Percentiles rank a stretch among this genome's conserved stretches.
Conservation (phyloP, 768 basidiomycete genomes). For the Leccinum pellstonianum region DNA sequence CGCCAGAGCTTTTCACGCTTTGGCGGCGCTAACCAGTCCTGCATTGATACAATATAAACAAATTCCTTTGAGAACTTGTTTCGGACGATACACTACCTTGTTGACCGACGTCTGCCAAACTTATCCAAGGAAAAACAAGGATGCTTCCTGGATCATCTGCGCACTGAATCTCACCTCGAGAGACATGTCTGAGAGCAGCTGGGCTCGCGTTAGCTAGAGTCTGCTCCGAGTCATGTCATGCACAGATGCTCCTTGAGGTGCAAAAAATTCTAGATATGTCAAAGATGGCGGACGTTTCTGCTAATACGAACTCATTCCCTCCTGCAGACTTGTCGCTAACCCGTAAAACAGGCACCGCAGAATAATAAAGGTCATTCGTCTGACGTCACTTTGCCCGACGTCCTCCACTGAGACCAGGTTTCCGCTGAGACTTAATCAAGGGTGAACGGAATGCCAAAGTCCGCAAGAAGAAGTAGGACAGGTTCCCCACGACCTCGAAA, state of each 20-base stretch:
- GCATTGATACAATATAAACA: neutral
- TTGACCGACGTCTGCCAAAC: slow-evolving; percentile 1
- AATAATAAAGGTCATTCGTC: slow-evolving; percentile 18
- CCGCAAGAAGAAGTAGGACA: slow-evolving; percentile 25
- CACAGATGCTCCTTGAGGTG: slow-evolving; percentile 14
- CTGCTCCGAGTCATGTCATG: neutral
- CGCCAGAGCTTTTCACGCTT: slow-evolving; percentile 24
- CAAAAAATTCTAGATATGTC: slow-evolving; percentile 22
- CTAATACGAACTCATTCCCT: slow-evolving; percentile 18
- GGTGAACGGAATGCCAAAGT: slow-evolving; percentile 24
- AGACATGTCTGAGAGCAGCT: slow-evolving; percentile 19
- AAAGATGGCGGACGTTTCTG: slow-evolving; percentile 29
- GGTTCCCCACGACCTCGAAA: slow-evolving; percentile 29
- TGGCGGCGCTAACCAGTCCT: slow-evolving; percentile 25
- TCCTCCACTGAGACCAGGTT: slow-evolving; percentile 20
- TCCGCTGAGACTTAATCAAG: slow-evolving; percentile 18
- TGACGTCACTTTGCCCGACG: slow-evolving; percentile 10
- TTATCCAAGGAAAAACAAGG: slow-evolving; percentile 22
- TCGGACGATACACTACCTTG: slow-evolving; percentile 11
- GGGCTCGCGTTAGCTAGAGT: neutral
- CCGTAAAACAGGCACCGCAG: slow-evolving; percentile 25
- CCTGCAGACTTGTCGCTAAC: slow-evolving; percentile 14
- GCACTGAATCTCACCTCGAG: slow-evolving; percentile 17
- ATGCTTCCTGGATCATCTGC: slow-evolving; percentile 27
- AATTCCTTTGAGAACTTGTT: neutral